Conservation (phyloP, 331 rosid species). For the Rosa hybrid region DNA sequence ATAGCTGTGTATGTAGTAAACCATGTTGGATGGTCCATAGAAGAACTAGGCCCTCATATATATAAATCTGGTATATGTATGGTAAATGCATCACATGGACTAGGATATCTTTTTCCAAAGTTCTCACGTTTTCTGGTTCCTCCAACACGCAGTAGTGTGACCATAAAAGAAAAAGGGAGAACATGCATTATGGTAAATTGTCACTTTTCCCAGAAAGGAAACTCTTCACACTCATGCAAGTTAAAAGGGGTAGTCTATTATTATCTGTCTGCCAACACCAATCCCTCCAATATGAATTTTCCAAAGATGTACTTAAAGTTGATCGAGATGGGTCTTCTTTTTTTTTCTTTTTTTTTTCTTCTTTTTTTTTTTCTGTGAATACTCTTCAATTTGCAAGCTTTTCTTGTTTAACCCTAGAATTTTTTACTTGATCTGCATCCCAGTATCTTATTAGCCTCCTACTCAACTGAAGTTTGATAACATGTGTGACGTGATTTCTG, state of each 20-base stretch:
- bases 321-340: not conserved
- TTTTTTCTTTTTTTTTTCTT: no score
- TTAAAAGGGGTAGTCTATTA: not conserved
- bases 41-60: not conserved
- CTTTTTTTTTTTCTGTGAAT: not conserved
- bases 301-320: not conserved
- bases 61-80: not conserved
- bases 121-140: not conserved
- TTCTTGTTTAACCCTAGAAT: not conserved
- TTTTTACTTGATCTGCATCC: not conserved
- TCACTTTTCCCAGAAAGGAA: conserved; percentile 6
- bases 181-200: not conserved
- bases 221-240: not conserved
- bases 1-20: not conserved
- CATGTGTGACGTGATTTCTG: not conserved
- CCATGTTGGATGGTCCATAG: not conserved
- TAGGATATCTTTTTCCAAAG: not conserved
- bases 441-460: not conserved
- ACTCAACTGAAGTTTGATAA: not conserved
- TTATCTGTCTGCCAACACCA: not conserved
- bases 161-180: no score
- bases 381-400: not conserved
- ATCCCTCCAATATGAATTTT: not conserved
- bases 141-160: not conserved
- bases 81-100: not conserved